Conservation (phyloP, 768 basidiomycete genomes). For the Mycena metata region DNA sequence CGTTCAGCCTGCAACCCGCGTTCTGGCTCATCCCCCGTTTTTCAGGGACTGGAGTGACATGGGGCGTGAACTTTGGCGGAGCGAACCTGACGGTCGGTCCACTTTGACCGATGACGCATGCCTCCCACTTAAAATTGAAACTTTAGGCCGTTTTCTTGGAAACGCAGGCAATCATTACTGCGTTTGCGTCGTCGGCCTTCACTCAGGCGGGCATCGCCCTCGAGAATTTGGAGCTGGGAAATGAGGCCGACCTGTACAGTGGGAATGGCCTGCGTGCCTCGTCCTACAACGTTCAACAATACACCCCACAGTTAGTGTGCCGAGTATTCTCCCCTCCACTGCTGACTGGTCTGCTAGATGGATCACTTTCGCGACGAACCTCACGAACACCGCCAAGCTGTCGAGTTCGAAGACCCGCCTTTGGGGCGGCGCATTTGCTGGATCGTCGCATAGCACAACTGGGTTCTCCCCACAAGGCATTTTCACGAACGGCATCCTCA, state of each 20-base stretch:
- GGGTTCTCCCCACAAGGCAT: constrained; percentile 75
- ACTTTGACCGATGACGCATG: constrained; percentile 11
- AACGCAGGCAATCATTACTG: constrained; percentile 60
- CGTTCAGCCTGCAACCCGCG: constrained; percentile 13
- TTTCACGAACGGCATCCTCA: constrained; percentile 65
- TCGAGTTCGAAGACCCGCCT: constrained; percentile 57
- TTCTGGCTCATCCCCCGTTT: constrained; percentile 19
- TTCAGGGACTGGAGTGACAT: constrained; percentile 72
- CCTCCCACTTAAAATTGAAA: constrained; percentile 20
- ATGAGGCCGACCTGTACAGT: constrained; percentile 70
- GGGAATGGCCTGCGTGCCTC: constrained; percentile 59
- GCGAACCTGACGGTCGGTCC: constrained; percentile 58
- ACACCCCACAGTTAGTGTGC: constrained; percentile 62
- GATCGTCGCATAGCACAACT: constrained; percentile 58
- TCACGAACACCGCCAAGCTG: constrained; percentile 54
- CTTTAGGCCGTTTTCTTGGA: constrained; percentile 56
- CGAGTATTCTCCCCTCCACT: constrained; percentile 15
- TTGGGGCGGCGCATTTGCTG: constrained; percentile 66
- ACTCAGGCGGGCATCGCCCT: constrained; percentile 58
- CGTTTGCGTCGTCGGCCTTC: constrained; percentile 59
- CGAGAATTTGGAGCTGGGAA: constrained; percentile 71
- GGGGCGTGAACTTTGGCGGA: constrained; percentile 75
- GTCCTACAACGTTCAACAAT: constrained; percentile 57
- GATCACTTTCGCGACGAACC: constrained; percentile 65
- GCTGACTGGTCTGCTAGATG: constrained; percentile 55